Evolutionary conservation across 1,284 basidiomycete genomes (phyloP).

Genomic region (Ganoderma leucocontextum): DNA sequence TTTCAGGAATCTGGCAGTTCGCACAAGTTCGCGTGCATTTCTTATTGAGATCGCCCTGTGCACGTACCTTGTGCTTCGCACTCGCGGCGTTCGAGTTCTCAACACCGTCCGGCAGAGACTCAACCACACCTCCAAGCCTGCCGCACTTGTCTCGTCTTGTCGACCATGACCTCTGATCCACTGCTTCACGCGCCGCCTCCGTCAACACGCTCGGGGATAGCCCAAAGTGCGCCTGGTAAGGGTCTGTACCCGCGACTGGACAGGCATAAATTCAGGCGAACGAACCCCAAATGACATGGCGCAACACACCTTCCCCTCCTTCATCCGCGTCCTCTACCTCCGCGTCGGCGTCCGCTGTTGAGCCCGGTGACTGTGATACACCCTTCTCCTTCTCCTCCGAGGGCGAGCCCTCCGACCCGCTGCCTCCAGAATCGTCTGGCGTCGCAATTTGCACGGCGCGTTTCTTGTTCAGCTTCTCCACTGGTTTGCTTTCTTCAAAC

Average conservation of each 20-base stretch:
- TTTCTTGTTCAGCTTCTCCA: slow-evolving; percentile 74
- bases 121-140: slow-evolving; percentile 61
- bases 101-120: slow-evolving; percentile 56
- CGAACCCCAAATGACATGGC: neutral
- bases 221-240: slow-evolving; percentile 76
- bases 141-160: slow-evolving; percentile 50
- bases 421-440: slow-evolving; percentile 23
- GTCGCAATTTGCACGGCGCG: slow-evolving; percentile 35
- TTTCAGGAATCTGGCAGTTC: slow-evolving; percentile 63
- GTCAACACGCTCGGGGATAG: slow-evolving; percentile 55
- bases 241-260: slow-evolving; percentile 41
- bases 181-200: slow-evolving; percentile 53
- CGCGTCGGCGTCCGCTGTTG: slow-evolving; percentile 34
- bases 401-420: neutral
- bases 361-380: slow-evolving; percentile 28
- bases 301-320: slow-evolving; percentile 12
- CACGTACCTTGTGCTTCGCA: slow-evolving; percentile 27
- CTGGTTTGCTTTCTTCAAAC: slow-evolving; percentile 51
- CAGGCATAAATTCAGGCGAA: neutral
- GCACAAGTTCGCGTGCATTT: neutral
- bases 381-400: slow-evolving; percentile 29
- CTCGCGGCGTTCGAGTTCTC: slow-evolving; percentile 29
- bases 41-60: too few species aligned
- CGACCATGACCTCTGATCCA: slow-evolving; percentile 61
- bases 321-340: slow-evolving; percentile 35